Percentiles rank a stretch among this genome's conserved stretches.
phyloP scores from a whole-genome alignment of 345 rosid genomes.

The Eucalyptus sp. region DNA sequence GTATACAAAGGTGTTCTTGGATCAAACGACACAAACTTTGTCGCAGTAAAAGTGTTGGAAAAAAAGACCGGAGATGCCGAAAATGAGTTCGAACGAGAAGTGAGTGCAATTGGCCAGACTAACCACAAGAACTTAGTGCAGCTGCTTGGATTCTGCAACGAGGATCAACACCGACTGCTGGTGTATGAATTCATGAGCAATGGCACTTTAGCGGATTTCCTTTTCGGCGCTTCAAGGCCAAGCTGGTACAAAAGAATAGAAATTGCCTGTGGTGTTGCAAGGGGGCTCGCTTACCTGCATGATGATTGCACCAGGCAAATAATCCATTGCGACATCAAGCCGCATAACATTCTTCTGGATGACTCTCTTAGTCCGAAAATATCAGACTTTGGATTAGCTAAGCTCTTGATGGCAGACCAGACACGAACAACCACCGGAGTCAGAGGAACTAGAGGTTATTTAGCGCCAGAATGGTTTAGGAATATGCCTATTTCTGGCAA shows the following conservation, averaged over 20 bases:
- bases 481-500: conserved; percentile 25
- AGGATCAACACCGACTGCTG: conserved; percentile 14
- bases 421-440: conserved; percentile 9
- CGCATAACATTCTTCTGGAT: conserved; percentile 21
- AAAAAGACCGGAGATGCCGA: background rate
- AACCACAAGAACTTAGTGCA: conserved; percentile 32
- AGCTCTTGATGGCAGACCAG: conserved; percentile 12
- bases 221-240: conserved; percentile 5
- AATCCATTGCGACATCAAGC: conserved; percentile 32
- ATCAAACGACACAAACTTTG: background rate
- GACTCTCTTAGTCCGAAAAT: conserved; percentile 3
- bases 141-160: conserved; percentile 21
- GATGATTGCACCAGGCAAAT: conserved; percentile 20
- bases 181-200: conserved; percentile 24
- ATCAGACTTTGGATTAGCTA: conserved; percentile 26
- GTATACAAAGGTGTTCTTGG: conserved; percentile 20
- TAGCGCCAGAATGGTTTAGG: conserved; percentile 34
- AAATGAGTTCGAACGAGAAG: conserved; percentile 18
- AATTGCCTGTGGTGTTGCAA: conserved; percentile 12
- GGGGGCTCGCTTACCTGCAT: conserved; percentile 22
- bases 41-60: conserved; percentile 19
- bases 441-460: conserved; percentile 29
- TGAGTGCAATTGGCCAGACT: conserved; percentile 15
- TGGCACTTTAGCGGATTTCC: conserved; percentile 7
- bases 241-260: conserved; percentile 14